Conservation (phyloP, 495 filamentous ascomycete species). For the Barbatosphaeria neglecta region DNA sequence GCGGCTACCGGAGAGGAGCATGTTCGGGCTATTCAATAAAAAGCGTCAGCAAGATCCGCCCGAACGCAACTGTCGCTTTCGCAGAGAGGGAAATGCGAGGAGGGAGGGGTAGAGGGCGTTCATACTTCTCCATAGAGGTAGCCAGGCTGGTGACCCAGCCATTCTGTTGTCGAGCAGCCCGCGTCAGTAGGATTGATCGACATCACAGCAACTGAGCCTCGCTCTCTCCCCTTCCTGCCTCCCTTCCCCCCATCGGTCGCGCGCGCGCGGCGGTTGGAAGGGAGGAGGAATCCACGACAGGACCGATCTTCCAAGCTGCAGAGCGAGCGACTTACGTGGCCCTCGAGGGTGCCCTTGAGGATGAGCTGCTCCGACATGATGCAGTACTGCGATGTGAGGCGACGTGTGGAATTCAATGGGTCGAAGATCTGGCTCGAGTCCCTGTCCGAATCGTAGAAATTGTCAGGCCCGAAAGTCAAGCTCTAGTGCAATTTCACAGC, state of each 20-base stretch:
- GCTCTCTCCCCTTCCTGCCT: too few species aligned
- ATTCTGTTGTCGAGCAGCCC: slow-evolving; percentile 26
- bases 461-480: background rate
- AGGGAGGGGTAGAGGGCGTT: slow-evolving; percentile 5
- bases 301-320: background rate
- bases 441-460: background rate
- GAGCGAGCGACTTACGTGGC: slow-evolving; percentile 51
- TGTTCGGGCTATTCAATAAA: slow-evolving; percentile 72
- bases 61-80: slow-evolving; percentile 7
- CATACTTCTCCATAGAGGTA: slow-evolving; percentile 97
- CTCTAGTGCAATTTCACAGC: background rate
- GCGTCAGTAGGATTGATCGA: background rate
- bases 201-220: too few species aligned
- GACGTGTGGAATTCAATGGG: background rate
- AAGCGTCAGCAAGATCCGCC: slow-evolving; percentile 14
- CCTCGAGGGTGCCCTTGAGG: slow-evolving; percentile 94
- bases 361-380: slow-evolving; percentile 93
- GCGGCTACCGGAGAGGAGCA: slow-evolving; percentile 94
- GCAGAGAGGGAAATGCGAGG: slow-evolving; percentile 5
- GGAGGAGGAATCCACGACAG: background rate
- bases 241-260: background rate
- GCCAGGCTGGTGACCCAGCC: slow-evolving; percentile 79
- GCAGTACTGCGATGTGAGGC: slow-evolving; percentile 15
- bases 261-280: background rate
- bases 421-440: background rate